Evolutionary conservation across 352 stramenopile species (phyloP).

Genomic region (Phytophthora melonis): DNA sequence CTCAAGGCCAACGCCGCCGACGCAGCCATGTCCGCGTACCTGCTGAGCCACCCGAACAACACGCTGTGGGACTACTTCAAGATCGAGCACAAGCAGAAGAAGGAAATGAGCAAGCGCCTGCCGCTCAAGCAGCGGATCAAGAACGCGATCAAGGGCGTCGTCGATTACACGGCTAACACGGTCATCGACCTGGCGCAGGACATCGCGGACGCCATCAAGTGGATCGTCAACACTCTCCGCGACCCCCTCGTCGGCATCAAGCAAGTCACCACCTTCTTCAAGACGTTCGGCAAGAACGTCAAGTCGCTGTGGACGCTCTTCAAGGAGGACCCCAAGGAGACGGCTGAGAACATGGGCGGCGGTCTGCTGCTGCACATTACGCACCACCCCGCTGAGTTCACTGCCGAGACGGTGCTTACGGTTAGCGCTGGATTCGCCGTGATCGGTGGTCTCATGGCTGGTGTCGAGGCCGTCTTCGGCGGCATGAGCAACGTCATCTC

Average conservation of each 20-base stretch:
- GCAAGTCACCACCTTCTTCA: slow-evolving; percentile 20
- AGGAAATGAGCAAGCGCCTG: slow-evolving; percentile 16
- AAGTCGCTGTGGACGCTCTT: slow-evolving; percentile 27
- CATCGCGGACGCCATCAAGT: slow-evolving; percentile 19
- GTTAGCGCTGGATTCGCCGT: slow-evolving; percentile 25
- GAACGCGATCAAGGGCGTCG: background rate
- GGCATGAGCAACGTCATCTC: slow-evolving; percentile 30
- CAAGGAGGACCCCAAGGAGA: slow-evolving; percentile 29
- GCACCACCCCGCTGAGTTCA: slow-evolving; percentile 38
- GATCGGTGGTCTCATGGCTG: slow-evolving; percentile 32
- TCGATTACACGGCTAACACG: slow-evolving; percentile 22
- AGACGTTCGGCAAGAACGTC: slow-evolving; percentile 24
- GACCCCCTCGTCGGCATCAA: slow-evolving; percentile 16
- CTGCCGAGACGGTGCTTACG: slow-evolving; percentile 30
- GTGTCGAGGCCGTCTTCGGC: slow-evolving; percentile 28
- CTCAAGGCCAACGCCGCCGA: slow-evolving; percentile 37
- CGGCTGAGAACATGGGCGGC: slow-evolving; percentile 2
- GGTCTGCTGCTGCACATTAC: slow-evolving; percentile 35
- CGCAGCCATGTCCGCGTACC: slow-evolving; percentile 28
- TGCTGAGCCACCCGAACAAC: slow-evolving; percentile 34
- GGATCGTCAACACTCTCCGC: slow-evolving; percentile 28
- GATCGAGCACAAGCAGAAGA: slow-evolving; percentile 26
- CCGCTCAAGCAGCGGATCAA: slow-evolving; percentile 13
- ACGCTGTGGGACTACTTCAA: slow-evolving; percentile 37
- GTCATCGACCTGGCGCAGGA: slow-evolving; percentile 9